A percentile compares a stretch with the other conserved stretches of the same genome.
Evolutionary conservation across 129 eudicot species (phyloP).

Genomic region (Rutidosis leptorrhynchoides): DNA sequence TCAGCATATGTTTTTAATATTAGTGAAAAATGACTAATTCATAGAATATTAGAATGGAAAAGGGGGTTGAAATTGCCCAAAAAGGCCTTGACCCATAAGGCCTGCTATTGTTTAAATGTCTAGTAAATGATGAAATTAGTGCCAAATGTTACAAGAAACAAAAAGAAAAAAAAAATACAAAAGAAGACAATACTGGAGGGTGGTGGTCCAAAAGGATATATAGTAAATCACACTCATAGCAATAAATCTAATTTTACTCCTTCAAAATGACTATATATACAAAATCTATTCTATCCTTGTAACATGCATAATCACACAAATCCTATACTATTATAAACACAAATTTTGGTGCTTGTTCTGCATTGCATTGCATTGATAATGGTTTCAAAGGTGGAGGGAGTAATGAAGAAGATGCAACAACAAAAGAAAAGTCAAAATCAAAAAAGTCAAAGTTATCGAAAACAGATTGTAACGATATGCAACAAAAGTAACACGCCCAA

Average conservation of each 20-base stretch:
- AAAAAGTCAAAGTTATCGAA: slow-evolving; percentile 22
- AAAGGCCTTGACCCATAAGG: slow-evolving; percentile 21
- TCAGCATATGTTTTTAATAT: background rate
- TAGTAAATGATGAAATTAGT: slow-evolving; percentile 17
- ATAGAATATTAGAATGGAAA: background rate
- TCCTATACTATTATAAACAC: background rate
- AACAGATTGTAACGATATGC: slow-evolving; percentile 41
- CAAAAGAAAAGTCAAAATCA: slow-evolving; percentile 38
- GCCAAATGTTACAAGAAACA: slow-evolving; percentile 34
- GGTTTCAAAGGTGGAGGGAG: slow-evolving; percentile 51
- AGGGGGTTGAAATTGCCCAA: slow-evolving; percentile 21
- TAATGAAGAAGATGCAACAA: slow-evolving; percentile 37
- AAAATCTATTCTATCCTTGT: slow-evolving; percentile 25
- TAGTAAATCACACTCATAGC: slow-evolving; percentile 31
- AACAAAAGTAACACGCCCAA: slow-evolving; percentile 65
- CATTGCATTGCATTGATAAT: slow-evolving; percentile 29
- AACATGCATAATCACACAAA: slow-evolving; percentile 29
- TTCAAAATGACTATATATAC: slow-evolving; percentile 30
- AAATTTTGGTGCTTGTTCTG: slow-evolving; percentile 22
- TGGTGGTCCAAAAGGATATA: slow-evolving; percentile 39
- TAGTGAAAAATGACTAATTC: background rate
- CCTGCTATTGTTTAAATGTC: slow-evolving; percentile 30
- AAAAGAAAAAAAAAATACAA: slow-evolving; percentile 22
- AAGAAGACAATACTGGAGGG: slow-evolving; percentile 26
- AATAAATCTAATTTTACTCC: slow-evolving; percentile 12